These are phyloP conservation scores for Lenwebbia sp. DNA, from an alignment of 345 rosid species.

Conservation along the genomic window DNA sequence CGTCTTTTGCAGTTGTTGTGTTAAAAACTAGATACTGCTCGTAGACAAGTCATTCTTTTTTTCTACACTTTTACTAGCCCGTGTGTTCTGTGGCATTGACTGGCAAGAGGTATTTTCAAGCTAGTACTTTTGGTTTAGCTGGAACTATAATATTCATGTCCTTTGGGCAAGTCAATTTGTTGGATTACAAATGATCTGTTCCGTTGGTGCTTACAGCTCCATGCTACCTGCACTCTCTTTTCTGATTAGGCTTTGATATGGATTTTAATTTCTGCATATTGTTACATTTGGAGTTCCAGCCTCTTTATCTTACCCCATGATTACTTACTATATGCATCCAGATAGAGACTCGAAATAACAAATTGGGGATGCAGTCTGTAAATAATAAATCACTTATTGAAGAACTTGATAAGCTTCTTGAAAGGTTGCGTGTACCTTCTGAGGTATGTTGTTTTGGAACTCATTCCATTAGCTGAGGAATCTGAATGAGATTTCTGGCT, in stretches of 20 bases:
- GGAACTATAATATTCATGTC: not conserved
- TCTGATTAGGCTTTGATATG: not conserved
- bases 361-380: conserved; percentile 93
- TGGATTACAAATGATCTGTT: not conserved
- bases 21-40: not conserved
- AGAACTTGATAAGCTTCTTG: conserved; percentile 91
- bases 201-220: not conserved
- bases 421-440: conserved; percentile 70
- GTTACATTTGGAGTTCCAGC: not conserved
- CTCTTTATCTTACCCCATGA: not conserved
- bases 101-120: not conserved
- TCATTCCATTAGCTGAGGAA: not conserved
- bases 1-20: not conserved
- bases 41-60: not conserved
- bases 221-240: not conserved
- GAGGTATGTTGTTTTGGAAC: conserved; percentile 32
- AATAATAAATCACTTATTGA: conserved; percentile 84
- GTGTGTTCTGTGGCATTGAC: not conserved
- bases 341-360: conserved; percentile 98
- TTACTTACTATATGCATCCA: conserved; percentile 14
- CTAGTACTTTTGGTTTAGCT: not conserved
- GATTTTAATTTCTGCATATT: not conserved
- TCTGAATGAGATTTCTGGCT: not conserved
- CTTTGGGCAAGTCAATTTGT: not conserved
- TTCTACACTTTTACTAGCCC: not conserved